Evolutionary conservation across 202 grass and related monocot genomes (phyloP), one percentile per base, ranked within the genome.

Genomic region (Eragrostis tef): DNA sequence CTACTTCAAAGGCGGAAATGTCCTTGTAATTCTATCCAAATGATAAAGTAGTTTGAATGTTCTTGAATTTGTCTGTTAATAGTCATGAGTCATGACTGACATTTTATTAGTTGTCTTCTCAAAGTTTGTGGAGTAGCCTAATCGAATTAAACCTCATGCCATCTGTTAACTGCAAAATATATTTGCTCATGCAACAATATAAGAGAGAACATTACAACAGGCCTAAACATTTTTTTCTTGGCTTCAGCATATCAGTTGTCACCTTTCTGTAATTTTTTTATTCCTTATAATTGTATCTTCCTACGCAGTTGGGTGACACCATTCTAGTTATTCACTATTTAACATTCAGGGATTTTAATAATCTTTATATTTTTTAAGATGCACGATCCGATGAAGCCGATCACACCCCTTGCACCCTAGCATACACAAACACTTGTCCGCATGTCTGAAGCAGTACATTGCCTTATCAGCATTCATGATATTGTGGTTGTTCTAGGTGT

Each of bases 321-420:
- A 20, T 46, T 77, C 39, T 9, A 7, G 46, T 27, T 81, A 6
- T 61, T 79, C 45, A 46, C 6, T 25, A 53, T 58, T 47, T 16
- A 86, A 20, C 46, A 87, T 69, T 31, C 8, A 34, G 34, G 29
- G 9, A 12, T 77, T 64, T n/a, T n/a, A n/a, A 64, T 62, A 62
- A 17, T 81, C 2, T 76, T 0, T 2, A 15, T 75, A 31, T 7
- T 25, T 36, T 46, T 27, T 42, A 59, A 39, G 7, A 29, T 13
- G 11, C 50, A 42, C 27, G 14, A 16, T 49, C 24, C 15, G 65
- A 12, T 54, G 34, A 78, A 52, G 16, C 57, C 19, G 21, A 72
- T 64, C 0, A 2, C 15, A 61, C 13, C 25, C 13, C 24, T 62
- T 13, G n/a, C n/a, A 7, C 5, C 9, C n/a, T n/a, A n/a, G n/a